These are phyloP conservation scores for Calonectria pseudoturangicola DNA, from an alignment of 2,329 filamentous ascomycete species.

Conservation along the genomic window DNA sequence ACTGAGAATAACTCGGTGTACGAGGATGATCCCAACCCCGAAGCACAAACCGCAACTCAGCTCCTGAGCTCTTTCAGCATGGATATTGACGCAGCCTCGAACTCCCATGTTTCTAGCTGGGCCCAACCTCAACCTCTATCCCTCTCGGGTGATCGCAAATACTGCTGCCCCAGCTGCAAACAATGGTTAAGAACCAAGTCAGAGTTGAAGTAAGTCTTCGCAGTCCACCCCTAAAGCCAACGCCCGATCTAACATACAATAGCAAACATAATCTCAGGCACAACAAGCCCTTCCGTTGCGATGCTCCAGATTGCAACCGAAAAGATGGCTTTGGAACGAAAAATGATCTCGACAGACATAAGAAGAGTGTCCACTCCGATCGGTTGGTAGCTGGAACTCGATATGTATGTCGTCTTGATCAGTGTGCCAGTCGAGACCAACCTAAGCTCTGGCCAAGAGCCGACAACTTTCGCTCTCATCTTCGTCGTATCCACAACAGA, in stretches of 20 bases:
- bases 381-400: conserved; percentile 50
- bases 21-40: conserved; percentile 64
- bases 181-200: conserved; percentile 70
- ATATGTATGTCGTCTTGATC: conserved; percentile 53
- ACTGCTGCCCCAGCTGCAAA: conserved; percentile 64
- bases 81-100: not conserved
- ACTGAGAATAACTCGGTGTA: conserved; percentile 66
- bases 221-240: not conserved
- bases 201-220: conserved; percentile 70
- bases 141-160: conserved; percentile 45
- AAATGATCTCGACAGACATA: conserved; percentile 90
- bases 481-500: conserved; percentile 78
- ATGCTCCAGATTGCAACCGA: conserved; percentile 73
- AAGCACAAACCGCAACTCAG: conserved; percentile 62
- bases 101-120: conserved; percentile 36
- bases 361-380: conserved; percentile 81
- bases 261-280: conserved; percentile 87
- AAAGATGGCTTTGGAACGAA: conserved; percentile 83
- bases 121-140: conserved; percentile 41
- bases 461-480: conserved; percentile 91
- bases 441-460: conserved; percentile 85
- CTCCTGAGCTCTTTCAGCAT: conserved; percentile 58
- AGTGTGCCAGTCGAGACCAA: conserved; percentile 49
- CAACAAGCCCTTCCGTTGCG: conserved; percentile 79
- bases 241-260: conserved; percentile 46